phyloP scores from a whole-genome alignment of 2,329 filamentous ascomycete species.

The Calonectria pseudoreteaudii region DNA sequence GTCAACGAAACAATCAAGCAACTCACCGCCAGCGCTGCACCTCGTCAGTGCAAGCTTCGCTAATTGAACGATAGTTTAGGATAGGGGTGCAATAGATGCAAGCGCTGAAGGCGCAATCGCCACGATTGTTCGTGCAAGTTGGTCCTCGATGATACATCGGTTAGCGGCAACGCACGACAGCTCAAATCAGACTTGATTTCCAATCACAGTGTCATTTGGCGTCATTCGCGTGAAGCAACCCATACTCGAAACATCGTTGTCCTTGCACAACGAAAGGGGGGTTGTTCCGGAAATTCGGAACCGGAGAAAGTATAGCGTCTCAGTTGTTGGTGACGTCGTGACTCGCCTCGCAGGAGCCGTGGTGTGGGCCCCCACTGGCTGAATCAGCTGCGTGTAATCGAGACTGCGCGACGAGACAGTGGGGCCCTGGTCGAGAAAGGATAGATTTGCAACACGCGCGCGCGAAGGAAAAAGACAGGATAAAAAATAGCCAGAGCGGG shows the following conservation, averaged over 20 bases:
- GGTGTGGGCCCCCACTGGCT: background rate
- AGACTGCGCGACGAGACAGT: background rate
- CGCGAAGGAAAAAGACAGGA: slow-evolving; percentile 3
- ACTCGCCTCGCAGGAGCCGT: background rate
- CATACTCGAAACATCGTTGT: background rate
- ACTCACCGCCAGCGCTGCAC: background rate
- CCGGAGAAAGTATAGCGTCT: background rate
- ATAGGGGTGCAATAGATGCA: background rate
- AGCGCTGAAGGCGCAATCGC: background rate
- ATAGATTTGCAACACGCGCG: slow-evolving; percentile 26
- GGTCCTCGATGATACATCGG: background rate
- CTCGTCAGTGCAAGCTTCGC: background rate
- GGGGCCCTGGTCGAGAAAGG: background rate
- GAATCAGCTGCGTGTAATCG: slow-evolving; percentile 31
- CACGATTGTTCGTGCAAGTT: background rate
- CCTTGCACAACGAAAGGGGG: background rate
- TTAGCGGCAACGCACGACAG: background rate
- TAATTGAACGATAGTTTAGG: background rate
- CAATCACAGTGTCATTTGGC: background rate
- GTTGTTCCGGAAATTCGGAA: background rate
- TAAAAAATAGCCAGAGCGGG: background rate
- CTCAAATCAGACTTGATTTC: background rate
- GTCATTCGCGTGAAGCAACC: background rate
- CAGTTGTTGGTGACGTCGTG: background rate
- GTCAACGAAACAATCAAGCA: background rate